Base-by-base conservation (phyloP, 2,329 filamentous ascomycete genomes). In the Aspergillus fructus region DNA sequence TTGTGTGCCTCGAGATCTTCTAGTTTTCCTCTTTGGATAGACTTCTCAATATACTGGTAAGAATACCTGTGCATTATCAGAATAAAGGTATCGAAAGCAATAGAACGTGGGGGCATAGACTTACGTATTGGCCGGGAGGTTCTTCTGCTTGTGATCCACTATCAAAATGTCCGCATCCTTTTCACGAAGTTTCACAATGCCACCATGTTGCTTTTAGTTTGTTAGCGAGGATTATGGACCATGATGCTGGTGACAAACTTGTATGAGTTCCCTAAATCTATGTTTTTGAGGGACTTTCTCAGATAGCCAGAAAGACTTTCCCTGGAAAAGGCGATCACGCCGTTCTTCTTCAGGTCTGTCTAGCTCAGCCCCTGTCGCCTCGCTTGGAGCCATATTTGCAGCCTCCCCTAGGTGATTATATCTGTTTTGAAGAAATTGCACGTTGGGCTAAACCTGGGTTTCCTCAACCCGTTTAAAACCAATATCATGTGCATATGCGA, bases 291-390 rank as follows among this genome's bases (percentile, higher is more conserved):
- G 85, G 23, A 85, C 72, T 54, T 78, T 79, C 56, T 79, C 78
- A 21, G 82, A 78, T 40, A 88, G 68, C 79, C 83, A 88, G 71
- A 88, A 87, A 46, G 76, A 81, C 56, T 76, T 76, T 45, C 80
- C 80, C 13, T 75, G 65, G 61, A 88, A 88, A 9, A 88, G 68
- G 34, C n/a, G 13, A 12, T 34, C n/a, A 42, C 30, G 37, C n/a
- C 27, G 30, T 27, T 24, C 37, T 5, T 19, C 43, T 27, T 12
- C 45, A 21, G 33, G 7, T 5, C n/a, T 17, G 23, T 27, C 52
- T 5, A n/a, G n/a, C n/a, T 40, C 45, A 17, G 12, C 6, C 17
- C 30, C 47, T 24, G 9, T 12, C 2, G 15, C 19, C 19, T 11
- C 2, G n/a, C 24, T 49, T 19, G 15, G 8, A 15, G 24, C 39